These are phyloP conservation scores for Myxozyma melibiosi DNA, from an alignment of 805 yeast genomes.

Conservation along the genomic window DNA sequence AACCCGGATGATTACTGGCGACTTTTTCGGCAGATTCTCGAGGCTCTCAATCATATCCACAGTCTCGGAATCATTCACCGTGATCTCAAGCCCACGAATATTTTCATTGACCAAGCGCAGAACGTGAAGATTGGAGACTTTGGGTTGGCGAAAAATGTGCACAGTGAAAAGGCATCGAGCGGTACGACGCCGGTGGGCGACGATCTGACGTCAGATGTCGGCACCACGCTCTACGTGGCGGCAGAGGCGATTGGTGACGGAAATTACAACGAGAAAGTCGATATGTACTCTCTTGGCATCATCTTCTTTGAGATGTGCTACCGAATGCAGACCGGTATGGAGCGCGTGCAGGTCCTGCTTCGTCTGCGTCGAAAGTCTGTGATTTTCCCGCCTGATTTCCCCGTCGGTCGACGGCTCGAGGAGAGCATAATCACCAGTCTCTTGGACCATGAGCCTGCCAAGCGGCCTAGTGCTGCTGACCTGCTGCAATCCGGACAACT, in stretches of 20 bases:
- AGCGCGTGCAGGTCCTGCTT: slow-evolving; percentile 73
- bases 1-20: slow-evolving; percentile 87
- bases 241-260: slow-evolving; percentile 74
- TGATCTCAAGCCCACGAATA: slow-evolving; percentile 92
- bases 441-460: slow-evolving; percentile 74
- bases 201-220: slow-evolving; percentile 87
- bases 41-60: slow-evolving; percentile 89
- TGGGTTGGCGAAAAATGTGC: slow-evolving; percentile 92
- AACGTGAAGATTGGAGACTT: slow-evolving; percentile 96
- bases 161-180: slow-evolving; percentile 40
- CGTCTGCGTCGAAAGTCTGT: slow-evolving; percentile 60
- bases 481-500: slow-evolving; percentile 78
- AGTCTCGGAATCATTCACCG: slow-evolving; percentile 93
- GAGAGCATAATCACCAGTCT: slow-evolving; percentile 65
- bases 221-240: slow-evolving; percentile 92
- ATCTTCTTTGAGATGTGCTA: slow-evolving; percentile 95
- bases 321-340: slow-evolving; percentile 88
- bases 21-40: slow-evolving; percentile 79
- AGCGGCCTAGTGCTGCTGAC: slow-evolving; percentile 77
- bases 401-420: slow-evolving; percentile 55
- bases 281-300: slow-evolving; percentile 91
- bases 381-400: slow-evolving; percentile 71
- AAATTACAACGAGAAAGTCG: slow-evolving; percentile 86
- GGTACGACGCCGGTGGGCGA: slow-evolving; percentile 9
- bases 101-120: slow-evolving; percentile 86